Conservation (phyloP, 306 rosid genomes). For the Mucuna pruriens region DNA sequence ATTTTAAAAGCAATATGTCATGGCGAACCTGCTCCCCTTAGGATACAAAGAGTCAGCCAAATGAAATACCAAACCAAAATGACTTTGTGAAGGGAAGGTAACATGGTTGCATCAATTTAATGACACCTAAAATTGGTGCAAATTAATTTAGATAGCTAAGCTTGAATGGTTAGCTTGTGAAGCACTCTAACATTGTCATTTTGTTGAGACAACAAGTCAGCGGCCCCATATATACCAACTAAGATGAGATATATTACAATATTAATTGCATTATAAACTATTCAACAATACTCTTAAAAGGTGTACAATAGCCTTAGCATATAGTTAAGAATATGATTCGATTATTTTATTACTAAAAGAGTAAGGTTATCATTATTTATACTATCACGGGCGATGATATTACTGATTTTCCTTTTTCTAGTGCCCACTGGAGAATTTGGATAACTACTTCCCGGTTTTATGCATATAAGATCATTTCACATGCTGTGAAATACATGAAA, state of each 20-base stretch:
- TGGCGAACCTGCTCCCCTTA: constrained; percentile 10
- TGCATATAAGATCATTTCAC: not conserved
- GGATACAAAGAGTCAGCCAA: not conserved
- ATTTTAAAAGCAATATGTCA: not conserved
- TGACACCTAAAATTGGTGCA: constrained; percentile 15
- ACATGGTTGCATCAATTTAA: constrained; percentile 19
- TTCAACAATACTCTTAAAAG: constrained; percentile 8
- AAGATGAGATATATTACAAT: constrained; percentile 19
- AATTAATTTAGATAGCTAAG: constrained; percentile 9
- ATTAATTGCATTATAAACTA: not conserved
- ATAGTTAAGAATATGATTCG: constrained; percentile 7
- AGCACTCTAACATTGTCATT: constrained; percentile 40
- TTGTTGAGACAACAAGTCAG: constrained; percentile 31
- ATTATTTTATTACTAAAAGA: constrained; percentile 8
- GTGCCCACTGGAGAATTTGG: not conserved
- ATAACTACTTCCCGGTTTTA: not conserved
- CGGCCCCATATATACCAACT: constrained; percentile 25
- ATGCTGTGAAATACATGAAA: not conserved
- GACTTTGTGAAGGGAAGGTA: not conserved
- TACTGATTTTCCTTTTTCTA: not conserved
- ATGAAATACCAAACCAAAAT: constrained; percentile 2
- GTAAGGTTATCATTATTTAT: not conserved
- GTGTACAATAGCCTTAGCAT: not conserved
- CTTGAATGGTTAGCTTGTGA: constrained; percentile 33
- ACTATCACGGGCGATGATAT: constrained; percentile 28